A percentile compares a stretch with the other conserved stretches of the same genome.
Conservation (phyloP, 2,329 filamentous ascomycete genomes). For the Fusarium sp. region DNA sequence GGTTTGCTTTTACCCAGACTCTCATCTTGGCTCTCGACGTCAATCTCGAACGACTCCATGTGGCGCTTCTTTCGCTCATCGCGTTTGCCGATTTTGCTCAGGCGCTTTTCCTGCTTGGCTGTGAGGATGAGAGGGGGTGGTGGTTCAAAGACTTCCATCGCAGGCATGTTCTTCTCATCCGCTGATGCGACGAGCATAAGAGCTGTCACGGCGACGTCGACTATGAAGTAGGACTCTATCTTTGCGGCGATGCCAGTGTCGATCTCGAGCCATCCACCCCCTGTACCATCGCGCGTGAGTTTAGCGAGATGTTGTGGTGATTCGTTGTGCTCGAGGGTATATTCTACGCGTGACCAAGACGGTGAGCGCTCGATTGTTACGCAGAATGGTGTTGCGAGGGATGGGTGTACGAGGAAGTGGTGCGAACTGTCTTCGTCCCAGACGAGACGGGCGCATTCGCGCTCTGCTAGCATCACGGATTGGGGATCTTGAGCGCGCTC, state of each 20-base stretch:
- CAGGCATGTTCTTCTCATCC: constrained; percentile 59
- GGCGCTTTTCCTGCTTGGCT: constrained; percentile 38
- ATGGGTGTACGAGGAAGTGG: constrained; percentile 70
- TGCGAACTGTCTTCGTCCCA: constrained; percentile 70
- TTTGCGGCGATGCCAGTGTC: constrained; percentile 67
- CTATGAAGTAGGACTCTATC: constrained; percentile 67
- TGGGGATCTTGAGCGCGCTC: constrained; percentile 66
- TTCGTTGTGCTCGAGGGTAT: constrained; percentile 71
- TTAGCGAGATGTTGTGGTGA: constrained; percentile 67
- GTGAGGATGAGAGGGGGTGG: constrained; percentile 53
- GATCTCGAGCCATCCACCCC: constrained; percentile 67
- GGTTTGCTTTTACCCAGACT: constrained; percentile 50
- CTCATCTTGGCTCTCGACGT: constrained; percentile 69
- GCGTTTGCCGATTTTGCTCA: constrained; percentile 44
- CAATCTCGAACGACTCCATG: constrained; percentile 66
- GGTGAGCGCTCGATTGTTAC: constrained; percentile 65
- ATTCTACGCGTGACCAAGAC: constrained; percentile 68
- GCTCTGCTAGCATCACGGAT: constrained; percentile 69
- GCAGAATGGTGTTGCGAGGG: constrained; percentile 69
- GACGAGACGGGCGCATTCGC: constrained; percentile 75
- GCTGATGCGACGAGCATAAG: constrained; percentile 65
- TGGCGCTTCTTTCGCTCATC: constrained; percentile 47
- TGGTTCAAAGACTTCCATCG: constrained; percentile 64
- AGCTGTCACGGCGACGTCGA: constrained; percentile 69
- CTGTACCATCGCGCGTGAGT: constrained; percentile 67